Evolutionary conservation across 164 flowering plant genomes (phyloP), one percentile per base, ranked within the genome.

Genomic region (Aristolochia fimbriata): DNA sequence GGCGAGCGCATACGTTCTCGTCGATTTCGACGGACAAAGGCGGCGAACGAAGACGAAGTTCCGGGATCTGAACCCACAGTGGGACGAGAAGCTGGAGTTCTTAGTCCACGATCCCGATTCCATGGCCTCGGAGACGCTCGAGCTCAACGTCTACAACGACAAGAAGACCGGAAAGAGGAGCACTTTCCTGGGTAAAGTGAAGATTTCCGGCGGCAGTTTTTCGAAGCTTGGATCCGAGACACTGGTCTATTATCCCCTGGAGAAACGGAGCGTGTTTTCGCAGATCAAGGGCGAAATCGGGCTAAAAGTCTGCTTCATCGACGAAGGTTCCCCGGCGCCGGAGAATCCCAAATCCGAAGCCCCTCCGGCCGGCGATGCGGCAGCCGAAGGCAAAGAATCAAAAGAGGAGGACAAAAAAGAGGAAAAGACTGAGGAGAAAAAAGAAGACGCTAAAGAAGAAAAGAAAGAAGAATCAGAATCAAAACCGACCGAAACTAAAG

Each of bases 221-320:
- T 67, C 56, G 1, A 66, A 73, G 61, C 16, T 76, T 4, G 91
- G 87, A 41, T 67, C 79, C 0, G 89, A 84, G 68, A 22, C 70
- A 12, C 70, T 89, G 10, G 77, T 87, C 21, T 89, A 89, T 59
- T 89, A 78, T 68, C 98, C 98, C n/a, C 66, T 92, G 51, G 98
- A 92, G 80, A 92, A 92, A 74, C 58, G 96, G 61, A 92, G 94
- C 62, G 96, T 92, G 7, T 92, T 92, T 65, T 87, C 96, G 0
- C 96, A 89, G 80, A 81, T 89, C 46, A 87, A 86, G 62, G 98
- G 98, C 2, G 98, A 92, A 77, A 63, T 92, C 22, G 96, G 96
- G 1, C 30, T 92, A 33, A 87, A 84, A 71, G 62, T 87, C 23
- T 89, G 37, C 61, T 84, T 75, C 51, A 58, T 82, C 0, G 96